Conservation (phyloP, 75 land plant genomes). For the Sequoiadendron giganteum region DNA sequence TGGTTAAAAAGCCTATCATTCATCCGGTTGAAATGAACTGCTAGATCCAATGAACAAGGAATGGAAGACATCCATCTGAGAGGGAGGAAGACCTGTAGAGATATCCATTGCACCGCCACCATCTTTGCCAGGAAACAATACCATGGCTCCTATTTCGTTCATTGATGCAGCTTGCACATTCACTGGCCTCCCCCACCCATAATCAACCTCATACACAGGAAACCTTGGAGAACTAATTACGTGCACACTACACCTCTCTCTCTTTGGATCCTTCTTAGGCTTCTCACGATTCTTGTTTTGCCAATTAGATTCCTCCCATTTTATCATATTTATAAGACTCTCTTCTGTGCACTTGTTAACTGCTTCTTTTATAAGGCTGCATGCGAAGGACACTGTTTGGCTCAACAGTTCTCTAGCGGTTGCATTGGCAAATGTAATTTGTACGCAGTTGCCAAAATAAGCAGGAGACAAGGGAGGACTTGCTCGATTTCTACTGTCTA, state of each 20-base stretch:
- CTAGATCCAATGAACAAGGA: background rate
- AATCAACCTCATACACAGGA: constrained; percentile 34
- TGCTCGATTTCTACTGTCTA: constrained; percentile 23
- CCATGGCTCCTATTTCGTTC: constrained; percentile 15
- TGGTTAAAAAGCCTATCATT: background rate
- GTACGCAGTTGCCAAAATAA: constrained; percentile 54
- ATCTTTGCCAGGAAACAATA: constrained; percentile 26
- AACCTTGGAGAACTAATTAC: constrained; percentile 45
- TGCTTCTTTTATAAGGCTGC: constrained; percentile 10
- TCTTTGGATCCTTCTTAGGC: background rate
- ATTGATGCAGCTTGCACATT: constrained; percentile 31
- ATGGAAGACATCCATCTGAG: constrained; percentile 27
- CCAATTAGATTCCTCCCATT: constrained; percentile 5
- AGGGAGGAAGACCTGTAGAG: constrained; percentile 30
- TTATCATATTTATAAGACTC: constrained; percentile 13
- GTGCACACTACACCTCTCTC: background rate
- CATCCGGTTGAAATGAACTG: background rate
- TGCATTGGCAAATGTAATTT: background rate
- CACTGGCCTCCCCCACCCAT: constrained; percentile 44
- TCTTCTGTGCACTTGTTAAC: constrained; percentile 18
- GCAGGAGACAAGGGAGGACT: constrained; percentile 22
- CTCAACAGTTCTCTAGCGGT: constrained; percentile 6
- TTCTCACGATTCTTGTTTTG: background rate
- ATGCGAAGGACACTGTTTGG: background rate
- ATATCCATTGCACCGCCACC: constrained; percentile 32